Percentiles rank a stretch among this genome's conserved stretches.
Evolutionary conservation across 305 asterid genomes (phyloP).

Genomic region (Nicotiana rustica): DNA sequence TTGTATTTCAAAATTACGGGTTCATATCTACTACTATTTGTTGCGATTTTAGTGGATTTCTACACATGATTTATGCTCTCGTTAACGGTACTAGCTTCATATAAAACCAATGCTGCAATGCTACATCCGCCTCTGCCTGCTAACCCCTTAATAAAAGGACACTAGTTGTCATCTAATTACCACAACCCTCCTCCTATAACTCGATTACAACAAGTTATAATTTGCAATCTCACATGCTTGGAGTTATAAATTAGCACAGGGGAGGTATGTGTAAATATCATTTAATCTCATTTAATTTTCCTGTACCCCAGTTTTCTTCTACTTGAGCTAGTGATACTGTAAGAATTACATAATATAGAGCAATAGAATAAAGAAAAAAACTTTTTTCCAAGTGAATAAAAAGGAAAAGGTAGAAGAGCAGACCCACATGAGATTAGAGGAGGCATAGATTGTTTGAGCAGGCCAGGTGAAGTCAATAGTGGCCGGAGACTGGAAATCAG

Average conservation of each 20-base stretch:
- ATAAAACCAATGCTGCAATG: too few relatives aligned
- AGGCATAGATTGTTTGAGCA: conserved; percentile 40
- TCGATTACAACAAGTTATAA: background rate
- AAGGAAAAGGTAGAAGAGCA: background rate
- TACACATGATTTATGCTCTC: too few relatives aligned
- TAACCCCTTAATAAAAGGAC: background rate
- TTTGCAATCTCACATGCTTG: background rate
- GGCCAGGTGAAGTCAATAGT: conserved; percentile 43
- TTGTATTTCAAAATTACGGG: too few relatives aligned
- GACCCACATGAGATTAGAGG: conserved; percentile 39
- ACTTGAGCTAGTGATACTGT: background rate
- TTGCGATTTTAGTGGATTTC: too few relatives aligned
- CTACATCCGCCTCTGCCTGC: too few relatives aligned
- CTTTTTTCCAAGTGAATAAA: background rate
- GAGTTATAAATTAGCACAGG: background rate
- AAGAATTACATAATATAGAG: too few relatives aligned
- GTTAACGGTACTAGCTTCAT: too few relatives aligned
- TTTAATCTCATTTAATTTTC: background rate
- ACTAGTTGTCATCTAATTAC: background rate
- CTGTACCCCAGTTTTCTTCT: background rate
- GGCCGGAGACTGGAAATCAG: conserved; percentile 35
- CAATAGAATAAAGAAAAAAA: background rate
- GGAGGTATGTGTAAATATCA: background rate
- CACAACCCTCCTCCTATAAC: background rate
- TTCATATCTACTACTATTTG: too few relatives aligned